Conservation (phyloP, 371 early-diverging fungal genomes). For the Rhizopus arrhizus region DNA sequence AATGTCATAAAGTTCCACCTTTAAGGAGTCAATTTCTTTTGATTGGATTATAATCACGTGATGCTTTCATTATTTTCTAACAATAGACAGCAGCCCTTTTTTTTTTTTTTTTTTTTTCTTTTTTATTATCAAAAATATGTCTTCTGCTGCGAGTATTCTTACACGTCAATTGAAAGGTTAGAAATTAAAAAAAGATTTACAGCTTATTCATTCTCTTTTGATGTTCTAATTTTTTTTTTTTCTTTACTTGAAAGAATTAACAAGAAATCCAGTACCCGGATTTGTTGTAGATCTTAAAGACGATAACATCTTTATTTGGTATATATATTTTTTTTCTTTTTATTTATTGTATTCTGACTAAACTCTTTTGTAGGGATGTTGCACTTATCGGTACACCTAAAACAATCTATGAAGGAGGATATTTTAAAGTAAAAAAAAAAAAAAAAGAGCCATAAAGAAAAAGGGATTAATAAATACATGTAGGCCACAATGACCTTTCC, state of each 20-base stretch:
- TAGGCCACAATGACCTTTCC: slow-evolving; percentile 64
- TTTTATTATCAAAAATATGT: slow-evolving; percentile 17
- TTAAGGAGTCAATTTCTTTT: too few species aligned
- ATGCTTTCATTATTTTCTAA: background rate
- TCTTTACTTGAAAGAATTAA: slow-evolving; percentile 39
- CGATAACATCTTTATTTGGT: slow-evolving; percentile 69
- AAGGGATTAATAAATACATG: background rate
- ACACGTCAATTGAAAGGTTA: slow-evolving; percentile 61
- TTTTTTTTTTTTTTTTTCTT: slow-evolving; percentile 4
- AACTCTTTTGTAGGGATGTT: slow-evolving; percentile 63
- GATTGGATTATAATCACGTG: background rate
- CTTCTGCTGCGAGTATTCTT: slow-evolving; percentile 57
- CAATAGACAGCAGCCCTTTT: slow-evolving; percentile 3
- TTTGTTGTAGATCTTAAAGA: slow-evolving; percentile 72
- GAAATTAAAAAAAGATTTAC: background rate
- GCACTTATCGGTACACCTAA: slow-evolving; percentile 84
- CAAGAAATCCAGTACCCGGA: slow-evolving; percentile 69
- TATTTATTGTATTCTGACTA: background rate
- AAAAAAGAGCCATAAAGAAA: background rate
- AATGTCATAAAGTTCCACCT: too few species aligned
- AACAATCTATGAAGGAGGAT: slow-evolving; percentile 89
- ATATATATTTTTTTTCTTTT: slow-evolving; percentile 1
- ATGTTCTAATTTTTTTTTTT: background rate
- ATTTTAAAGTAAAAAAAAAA: slow-evolving; percentile 71
- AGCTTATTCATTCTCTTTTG: background rate